Evolutionary conservation across 2,329 filamentous ascomycete species (phyloP).

Genomic region (Beauveria rudraprayagi): DNA sequence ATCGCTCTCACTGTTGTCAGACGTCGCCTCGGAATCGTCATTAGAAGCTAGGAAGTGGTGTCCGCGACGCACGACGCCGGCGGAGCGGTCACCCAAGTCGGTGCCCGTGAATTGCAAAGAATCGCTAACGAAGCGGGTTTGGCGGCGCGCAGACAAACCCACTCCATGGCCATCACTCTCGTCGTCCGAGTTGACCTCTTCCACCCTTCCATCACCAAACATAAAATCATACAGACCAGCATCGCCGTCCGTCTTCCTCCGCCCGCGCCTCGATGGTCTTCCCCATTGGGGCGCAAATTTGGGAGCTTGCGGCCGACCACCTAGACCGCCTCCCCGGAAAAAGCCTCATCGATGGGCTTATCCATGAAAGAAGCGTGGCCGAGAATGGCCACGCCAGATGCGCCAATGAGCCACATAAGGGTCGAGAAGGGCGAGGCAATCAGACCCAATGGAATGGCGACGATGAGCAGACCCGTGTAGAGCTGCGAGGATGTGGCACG

Average conservation of each 20-base stretch:
- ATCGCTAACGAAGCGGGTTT: conserved; percentile 50
- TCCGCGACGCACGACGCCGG: conserved; percentile 30
- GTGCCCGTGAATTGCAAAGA: conserved; percentile 52
- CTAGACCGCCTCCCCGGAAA: conserved; percentile 99
- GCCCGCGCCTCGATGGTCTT: conserved; percentile 94
- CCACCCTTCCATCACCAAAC: conserved; percentile 38
- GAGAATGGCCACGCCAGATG: conserved; percentile 85
- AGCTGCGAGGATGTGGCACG: conserved; percentile 85
- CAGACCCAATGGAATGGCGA: conserved; percentile 78
- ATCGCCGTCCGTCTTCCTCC: conserved; percentile 50
- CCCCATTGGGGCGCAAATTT: conserved; percentile 88
- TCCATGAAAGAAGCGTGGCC: conserved; percentile 95
- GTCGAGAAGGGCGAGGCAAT: conserved; percentile 78
- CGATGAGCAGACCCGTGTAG: conserved; percentile 77
- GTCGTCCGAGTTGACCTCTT: conserved; percentile 59
- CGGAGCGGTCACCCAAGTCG: conserved; percentile 40
- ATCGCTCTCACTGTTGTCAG: conserved; percentile 24
- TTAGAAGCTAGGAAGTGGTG: conserved; percentile 28
- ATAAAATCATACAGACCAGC: conserved; percentile 30
- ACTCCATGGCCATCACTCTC: conserved; percentile 48
- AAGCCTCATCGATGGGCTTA: conserved; percentile 99
- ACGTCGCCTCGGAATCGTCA: conserved; percentile 27
- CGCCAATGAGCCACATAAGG: conserved; percentile 91
- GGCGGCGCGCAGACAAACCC: conserved; percentile 37
- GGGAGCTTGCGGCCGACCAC: conserved; percentile 99